Evolutionary conservation across 495 filamentous ascomycete genomes (phyloP).

Genomic region (Penicilliopsis zonata): DNA sequence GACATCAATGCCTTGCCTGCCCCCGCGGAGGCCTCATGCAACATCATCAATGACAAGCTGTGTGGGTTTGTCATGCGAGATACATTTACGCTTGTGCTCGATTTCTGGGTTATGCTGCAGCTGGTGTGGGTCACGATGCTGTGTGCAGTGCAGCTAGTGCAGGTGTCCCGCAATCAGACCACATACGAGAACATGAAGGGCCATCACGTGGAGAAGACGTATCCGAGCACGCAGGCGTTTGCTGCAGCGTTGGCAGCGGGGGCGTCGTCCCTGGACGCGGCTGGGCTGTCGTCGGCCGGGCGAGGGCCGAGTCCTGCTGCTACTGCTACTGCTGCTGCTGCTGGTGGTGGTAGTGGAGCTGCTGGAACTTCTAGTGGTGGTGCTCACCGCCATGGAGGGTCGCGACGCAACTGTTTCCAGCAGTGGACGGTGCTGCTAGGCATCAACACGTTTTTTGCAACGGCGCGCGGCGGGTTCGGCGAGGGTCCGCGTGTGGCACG

Average conservation of each 20-base stretch:
- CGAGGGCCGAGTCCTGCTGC: conserved; percentile 36
- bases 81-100: conserved; percentile 67
- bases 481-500: conserved; percentile 34
- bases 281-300: conserved; percentile 48
- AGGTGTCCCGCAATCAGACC: conserved; percentile 82
- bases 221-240: conserved; percentile 50
- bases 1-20: conserved; percentile 44
- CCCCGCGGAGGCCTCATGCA: conserved; percentile 45
- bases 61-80: conserved; percentile 69
- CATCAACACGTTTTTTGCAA: conserved; percentile 82
- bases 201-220: conserved; percentile 39
- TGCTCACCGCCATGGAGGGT: conserved; percentile 21
- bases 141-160: conserved; percentile 79
- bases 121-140: conserved; percentile 94
- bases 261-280: conserved; percentile 51
- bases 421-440: conserved; percentile 80
- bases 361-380: conserved; percentile 19
- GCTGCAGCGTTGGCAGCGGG: conserved; percentile 70
- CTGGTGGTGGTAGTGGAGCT: conserved; percentile 23
- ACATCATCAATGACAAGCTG: conserved; percentile 58
- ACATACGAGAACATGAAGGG: conserved; percentile 92
- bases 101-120: conserved; percentile 69
- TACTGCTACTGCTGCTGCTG: conserved; percentile 17
- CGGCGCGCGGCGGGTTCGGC: conserved; percentile 54
- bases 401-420: conserved; percentile 51